Conservation (phyloP, 441 rosid species). For the Sinapis alba region DNA sequence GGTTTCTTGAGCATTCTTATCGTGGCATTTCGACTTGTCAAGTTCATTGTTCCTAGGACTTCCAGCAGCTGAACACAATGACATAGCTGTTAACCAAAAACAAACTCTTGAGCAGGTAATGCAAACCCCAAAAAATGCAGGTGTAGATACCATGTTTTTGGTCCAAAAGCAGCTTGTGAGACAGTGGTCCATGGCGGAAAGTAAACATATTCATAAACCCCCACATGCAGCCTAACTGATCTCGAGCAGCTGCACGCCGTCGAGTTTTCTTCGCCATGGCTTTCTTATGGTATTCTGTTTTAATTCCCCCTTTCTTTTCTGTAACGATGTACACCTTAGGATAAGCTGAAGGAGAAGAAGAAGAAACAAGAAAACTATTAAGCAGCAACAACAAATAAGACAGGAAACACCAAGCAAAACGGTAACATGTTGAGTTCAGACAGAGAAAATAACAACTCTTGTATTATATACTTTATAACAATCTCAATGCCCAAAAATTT, state of each 20-base stretch:
- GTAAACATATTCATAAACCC: constrained; percentile 82
- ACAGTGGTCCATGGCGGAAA: constrained; percentile 72
- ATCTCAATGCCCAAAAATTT: not conserved
- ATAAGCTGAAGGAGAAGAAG: not conserved
- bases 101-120: not conserved
- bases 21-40: constrained; percentile 38
- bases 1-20: constrained; percentile 48
- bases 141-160: constrained; percentile 44
- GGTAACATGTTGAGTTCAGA: not conserved
- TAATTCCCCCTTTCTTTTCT: not conserved
- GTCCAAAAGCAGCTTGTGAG: constrained; percentile 66
- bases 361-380: not conserved
- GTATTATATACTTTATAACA: constrained; percentile 6
- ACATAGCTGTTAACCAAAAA: constrained; percentile 17
- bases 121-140: constrained; percentile 1
- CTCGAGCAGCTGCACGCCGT: constrained; percentile 46
- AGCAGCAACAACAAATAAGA: not conserved
- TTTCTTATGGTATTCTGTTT: not conserved
- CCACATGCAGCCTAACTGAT: constrained; percentile 92
- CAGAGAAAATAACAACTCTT: not conserved
- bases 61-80: constrained; percentile 49
- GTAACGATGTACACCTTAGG: constrained; percentile 9
- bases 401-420: not conserved
- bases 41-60: constrained; percentile 41
- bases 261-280: constrained; percentile 41